Conservation (phyloP, 2,329 filamentous ascomycete genomes). For the Aspergillus neotritici region DNA sequence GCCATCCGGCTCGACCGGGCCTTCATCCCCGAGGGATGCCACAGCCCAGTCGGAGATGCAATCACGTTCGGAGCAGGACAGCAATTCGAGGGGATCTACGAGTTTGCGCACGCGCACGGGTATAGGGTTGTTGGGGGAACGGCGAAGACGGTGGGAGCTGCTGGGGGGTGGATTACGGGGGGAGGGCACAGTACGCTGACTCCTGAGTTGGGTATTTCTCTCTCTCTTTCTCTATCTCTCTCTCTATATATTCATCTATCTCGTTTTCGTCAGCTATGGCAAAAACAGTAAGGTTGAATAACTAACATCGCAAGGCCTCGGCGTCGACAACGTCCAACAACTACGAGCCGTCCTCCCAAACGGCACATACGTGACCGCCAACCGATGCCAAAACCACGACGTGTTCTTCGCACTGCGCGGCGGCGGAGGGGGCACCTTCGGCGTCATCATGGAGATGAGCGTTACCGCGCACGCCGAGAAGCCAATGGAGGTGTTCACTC, state of each 20-base stretch:
- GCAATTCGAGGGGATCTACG: conserved; percentile 14
- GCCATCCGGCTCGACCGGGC: conserved; percentile 10
- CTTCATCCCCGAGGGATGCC: conserved; percentile 11
- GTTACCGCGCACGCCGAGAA: conserved; percentile 13
- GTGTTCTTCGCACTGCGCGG: conserved; percentile 16
- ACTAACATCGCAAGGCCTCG: conserved; percentile 5
- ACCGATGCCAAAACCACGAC: conserved; percentile 15
- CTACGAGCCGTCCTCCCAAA: conserved; percentile 12
- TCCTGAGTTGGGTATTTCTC: conserved; percentile 10
- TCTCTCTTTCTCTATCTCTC: neutral
- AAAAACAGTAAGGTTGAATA: no score
- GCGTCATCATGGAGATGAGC: conserved; percentile 14
- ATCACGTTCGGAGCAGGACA: conserved; percentile 16
- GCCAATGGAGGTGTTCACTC: conserved; percentile 8
- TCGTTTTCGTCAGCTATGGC: no score
- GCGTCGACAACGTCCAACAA: conserved; percentile 15
- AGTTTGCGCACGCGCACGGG: conserved; percentile 11
- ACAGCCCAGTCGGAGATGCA: conserved; percentile 4
- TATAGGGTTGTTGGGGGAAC: conserved; percentile 13
- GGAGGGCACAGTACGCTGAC: conserved; percentile 13
- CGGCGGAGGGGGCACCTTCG: conserved; percentile 15
- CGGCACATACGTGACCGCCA: conserved; percentile 13
- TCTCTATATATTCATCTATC: no score
- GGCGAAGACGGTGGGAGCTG: conserved; percentile 9
- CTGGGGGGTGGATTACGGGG: conserved; percentile 13